Evolutionary conservation across 495 filamentous ascomycete species (phyloP).

Genomic region (Rhypophila decipiens): DNA sequence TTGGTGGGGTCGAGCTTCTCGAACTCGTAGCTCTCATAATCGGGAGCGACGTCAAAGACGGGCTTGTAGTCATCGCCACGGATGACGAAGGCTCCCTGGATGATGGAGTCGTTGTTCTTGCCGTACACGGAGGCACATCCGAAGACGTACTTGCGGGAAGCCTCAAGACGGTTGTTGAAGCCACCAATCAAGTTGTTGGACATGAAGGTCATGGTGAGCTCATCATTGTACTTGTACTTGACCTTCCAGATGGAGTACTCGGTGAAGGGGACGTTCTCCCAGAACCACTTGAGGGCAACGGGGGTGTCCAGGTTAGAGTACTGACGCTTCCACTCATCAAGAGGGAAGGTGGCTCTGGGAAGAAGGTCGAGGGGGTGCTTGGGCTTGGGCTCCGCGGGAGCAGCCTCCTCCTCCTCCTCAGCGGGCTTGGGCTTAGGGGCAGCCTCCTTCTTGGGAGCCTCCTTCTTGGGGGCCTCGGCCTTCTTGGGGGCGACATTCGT

Average conservation of each 20-base stretch:
- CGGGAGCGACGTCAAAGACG: constrained; percentile 93
- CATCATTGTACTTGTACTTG: constrained; percentile 97
- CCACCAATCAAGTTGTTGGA: constrained; percentile 94
- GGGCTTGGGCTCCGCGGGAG: constrained; percentile 70
- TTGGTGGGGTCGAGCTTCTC: constrained; percentile 86
- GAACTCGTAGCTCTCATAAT: constrained; percentile 96
- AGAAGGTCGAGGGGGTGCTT: constrained; percentile 95
- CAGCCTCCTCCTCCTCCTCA: constrained; percentile 65
- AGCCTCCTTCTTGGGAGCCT: constrained; percentile 47
- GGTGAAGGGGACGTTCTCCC: constrained; percentile 83
- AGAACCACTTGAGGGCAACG: constrained; percentile 92
- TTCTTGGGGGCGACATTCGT: constrained; percentile 92
- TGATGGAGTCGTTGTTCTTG: constrained; percentile 74
- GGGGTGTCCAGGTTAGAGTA: constrained; percentile 97
- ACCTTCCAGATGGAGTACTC: constrained; percentile 93
- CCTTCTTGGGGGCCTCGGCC: constrained; percentile 52
- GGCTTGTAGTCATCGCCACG: constrained; percentile 81
- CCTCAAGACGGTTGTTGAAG: constrained; percentile 97
- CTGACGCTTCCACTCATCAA: constrained; percentile 97
- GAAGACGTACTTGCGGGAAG: constrained; percentile 97
- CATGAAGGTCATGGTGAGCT: constrained; percentile 97
- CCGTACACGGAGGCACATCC: constrained; percentile 87
- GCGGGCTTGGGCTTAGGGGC: constrained; percentile 52
- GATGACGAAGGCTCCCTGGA: constrained; percentile 87
- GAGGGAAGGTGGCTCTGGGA: constrained; percentile 66